Base-by-base conservation (phyloP, 768 basidiomycete species). In the Serpula lacrymans region DNA sequence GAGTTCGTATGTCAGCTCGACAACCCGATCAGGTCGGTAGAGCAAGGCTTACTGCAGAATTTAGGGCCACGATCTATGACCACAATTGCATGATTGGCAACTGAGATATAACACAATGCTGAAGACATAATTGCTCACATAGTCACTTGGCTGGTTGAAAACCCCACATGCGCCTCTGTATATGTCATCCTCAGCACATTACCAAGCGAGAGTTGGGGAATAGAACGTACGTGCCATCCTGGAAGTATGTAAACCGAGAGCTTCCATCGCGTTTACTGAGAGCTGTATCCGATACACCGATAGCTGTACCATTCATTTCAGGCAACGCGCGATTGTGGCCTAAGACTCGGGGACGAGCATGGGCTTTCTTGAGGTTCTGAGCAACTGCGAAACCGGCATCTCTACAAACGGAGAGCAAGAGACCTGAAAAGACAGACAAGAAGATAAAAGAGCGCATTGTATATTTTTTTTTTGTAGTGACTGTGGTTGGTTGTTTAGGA, bases 31-130 rank as follows among this genome's bases (percentile, higher is more conserved):
- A 4, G 14, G 11, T 11, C n/a, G 22, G 22, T n/a, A 13, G 8
- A 17, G 24, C n/a, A 14, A 14, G 27, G 45, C 66, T 42, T 48
- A 73, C 71, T 34, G 52, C 54, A 25, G 59, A 50, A 37, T 69
- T 69, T 31, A 74, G 42, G 10, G 73, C 73, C 14, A 74, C 70
- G 29, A 75, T 66, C 72, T 74, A 47, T 37, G 11, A 4, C 9
- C 3, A 24, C n/a, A n/a, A n/a, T n/a, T 14, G 18, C 21, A 16
- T 13, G n/a, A n/a, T 33, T 3, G 3, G n/a, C 43, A 31, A 46
- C 32, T 27, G 20, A 36, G 18, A 18, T 6, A 26, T 25, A 5
- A 20, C 14, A 22, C 9, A 26, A 0, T 14, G 2, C 13, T 13
- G 17, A 18, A 11, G 23, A 29, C 23, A 23, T 21, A 25, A 18